These are phyloP conservation scores for Pycnococcus provasolii DNA, from an alignment of 139 green algal genomes.

Conservation along the genomic window DNA sequence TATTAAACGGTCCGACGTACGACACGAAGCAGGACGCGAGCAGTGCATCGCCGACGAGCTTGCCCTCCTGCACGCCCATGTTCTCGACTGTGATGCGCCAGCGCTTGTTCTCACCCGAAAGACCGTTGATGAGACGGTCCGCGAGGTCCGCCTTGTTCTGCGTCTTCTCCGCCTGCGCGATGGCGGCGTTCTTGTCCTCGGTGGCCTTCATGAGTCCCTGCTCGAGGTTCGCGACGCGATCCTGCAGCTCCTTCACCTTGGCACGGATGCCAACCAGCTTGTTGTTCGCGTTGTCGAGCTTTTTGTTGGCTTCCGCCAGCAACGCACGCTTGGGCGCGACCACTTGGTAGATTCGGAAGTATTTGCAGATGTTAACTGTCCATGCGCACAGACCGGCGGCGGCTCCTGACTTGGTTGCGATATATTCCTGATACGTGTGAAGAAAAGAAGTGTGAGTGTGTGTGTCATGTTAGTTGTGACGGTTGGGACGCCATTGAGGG, in stretches of 20 bases:
- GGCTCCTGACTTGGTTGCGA: slow-evolving; percentile 69
- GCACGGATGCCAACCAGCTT: slow-evolving; percentile 52
- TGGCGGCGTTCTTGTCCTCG: slow-evolving; percentile 65
- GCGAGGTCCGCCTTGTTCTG: slow-evolving; percentile 65
- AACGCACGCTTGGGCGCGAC: slow-evolving; percentile 77
- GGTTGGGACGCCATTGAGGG: too few relatives aligned
- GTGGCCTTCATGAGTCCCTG: slow-evolving; percentile 70
- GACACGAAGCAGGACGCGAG: slow-evolving; percentile 69
- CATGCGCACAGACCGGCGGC: slow-evolving; percentile 75
- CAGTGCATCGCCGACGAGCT: slow-evolving; percentile 63
- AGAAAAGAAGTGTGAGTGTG: too few relatives aligned
- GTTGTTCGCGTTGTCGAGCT: slow-evolving; percentile 66
- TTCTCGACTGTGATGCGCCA: slow-evolving; percentile 66
- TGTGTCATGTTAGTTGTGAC: too few relatives aligned
- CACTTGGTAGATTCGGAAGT: slow-evolving; percentile 86
- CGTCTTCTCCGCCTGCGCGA: slow-evolving; percentile 63
- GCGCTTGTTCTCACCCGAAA: slow-evolving; percentile 72
- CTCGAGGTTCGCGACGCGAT: slow-evolving; percentile 63
- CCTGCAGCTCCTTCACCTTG: slow-evolving; percentile 70
- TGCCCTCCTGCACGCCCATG: slow-evolving; percentile 40
- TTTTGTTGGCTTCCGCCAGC: slow-evolving; percentile 69
- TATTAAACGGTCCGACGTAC: slow-evolving; percentile 78
- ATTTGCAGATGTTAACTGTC: slow-evolving; percentile 89
- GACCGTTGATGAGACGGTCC: slow-evolving; percentile 74
- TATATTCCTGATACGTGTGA: slow-evolving; percentile 42